A percentile compares a stretch with the other conserved stretches of the same genome.
These are phyloP conservation scores for Trichoderma atroviride DNA, from an alignment of 2,329 filamentous ascomycete species.

Conservation along the genomic window DNA sequence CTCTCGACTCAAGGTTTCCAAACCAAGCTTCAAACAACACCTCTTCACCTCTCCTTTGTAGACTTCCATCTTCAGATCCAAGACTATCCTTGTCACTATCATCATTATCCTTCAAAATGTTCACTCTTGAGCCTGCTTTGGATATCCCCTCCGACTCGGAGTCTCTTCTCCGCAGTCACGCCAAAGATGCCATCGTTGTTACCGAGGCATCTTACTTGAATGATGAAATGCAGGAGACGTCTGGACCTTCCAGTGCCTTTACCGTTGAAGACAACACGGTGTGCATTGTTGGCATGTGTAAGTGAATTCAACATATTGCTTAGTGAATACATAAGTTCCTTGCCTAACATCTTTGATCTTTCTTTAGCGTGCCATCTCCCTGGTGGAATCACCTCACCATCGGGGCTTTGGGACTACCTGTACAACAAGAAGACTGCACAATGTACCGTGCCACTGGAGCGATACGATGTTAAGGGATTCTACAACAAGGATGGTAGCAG, in stretches of 20 bases:
- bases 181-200: slow-evolving; percentile 10
- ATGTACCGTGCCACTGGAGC: slow-evolving; percentile 34
- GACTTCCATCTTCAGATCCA: not conserved
- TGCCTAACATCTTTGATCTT: not conserved
- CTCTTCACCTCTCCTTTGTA: not conserved
- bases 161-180: slow-evolving; percentile 6
- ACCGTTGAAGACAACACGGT: slow-evolving; percentile 15
- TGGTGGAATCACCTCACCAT: slow-evolving; percentile 22
- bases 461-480: slow-evolving; percentile 31
- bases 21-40: not conserved
- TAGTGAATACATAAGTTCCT: no score
- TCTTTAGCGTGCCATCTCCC: slow-evolving; percentile 22
- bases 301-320: not conserved
- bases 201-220: slow-evolving; percentile 10
- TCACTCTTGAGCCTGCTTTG: slow-evolving; percentile 15
- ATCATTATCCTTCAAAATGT: slow-evolving; percentile 3
- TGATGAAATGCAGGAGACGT: slow-evolving; percentile 15
- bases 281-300: slow-evolving; percentile 21
- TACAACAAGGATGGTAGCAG: slow-evolving; percentile 27
- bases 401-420: slow-evolving; percentile 38
- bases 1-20: not conserved
- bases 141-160: slow-evolving; percentile 15
- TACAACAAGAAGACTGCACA: slow-evolving; percentile 35
- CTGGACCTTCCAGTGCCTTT: slow-evolving; percentile 12
- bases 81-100: not conserved